phyloP scores from a whole-genome alignment of 2,329 filamentous ascomycete genomes.

The Graphilbum fragrans region DNA sequence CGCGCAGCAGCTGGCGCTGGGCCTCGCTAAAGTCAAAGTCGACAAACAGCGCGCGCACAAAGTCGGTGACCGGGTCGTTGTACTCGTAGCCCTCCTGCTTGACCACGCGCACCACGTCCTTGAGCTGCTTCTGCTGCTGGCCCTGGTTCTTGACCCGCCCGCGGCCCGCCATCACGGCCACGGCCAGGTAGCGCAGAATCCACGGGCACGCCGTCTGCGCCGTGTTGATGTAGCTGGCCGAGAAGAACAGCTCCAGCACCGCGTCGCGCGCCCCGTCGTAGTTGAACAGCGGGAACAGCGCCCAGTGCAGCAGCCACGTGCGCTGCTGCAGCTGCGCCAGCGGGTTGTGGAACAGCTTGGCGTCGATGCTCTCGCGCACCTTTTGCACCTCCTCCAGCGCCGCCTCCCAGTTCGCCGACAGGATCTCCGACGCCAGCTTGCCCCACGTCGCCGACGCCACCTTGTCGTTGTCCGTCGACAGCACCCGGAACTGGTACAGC shows the following conservation, averaged over 20 bases:
- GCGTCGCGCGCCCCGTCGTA: constrained; percentile 81
- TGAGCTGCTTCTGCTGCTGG: constrained; percentile 94
- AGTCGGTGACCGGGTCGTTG: constrained; percentile 87
- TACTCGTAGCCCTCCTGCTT: constrained; percentile 98
- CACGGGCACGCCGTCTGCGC: constrained; percentile 97
- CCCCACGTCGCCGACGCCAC: constrained; percentile 94
- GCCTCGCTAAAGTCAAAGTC: constrained; percentile 96
- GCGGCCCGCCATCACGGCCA: constrained; percentile 89
- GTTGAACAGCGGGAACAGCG: constrained; percentile 98
- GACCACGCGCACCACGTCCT: constrained; percentile 91
- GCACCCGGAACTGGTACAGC: constrained; percentile 93
- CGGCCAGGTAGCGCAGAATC: constrained; percentile 87
- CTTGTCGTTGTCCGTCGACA: constrained; percentile 98
- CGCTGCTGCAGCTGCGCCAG: constrained; percentile 92
- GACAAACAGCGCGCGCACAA: constrained; percentile 90
- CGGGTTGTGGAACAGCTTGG: constrained; percentile 90
- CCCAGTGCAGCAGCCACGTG: constrained; percentile 97
- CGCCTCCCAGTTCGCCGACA: constrained; percentile 88
- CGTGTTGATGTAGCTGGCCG: constrained; percentile 95
- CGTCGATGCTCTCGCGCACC: constrained; percentile 86
- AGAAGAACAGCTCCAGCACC: constrained; percentile 95
- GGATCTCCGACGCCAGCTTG: constrained; percentile 91
- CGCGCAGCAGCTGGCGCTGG: constrained; percentile 72
- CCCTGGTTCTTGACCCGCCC: constrained; percentile 69
- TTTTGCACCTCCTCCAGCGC: constrained; percentile 85